These are phyloP conservation scores for Acacia concinna DNA, from an alignment of 331 rosid genomes.

Conservation along the genomic window DNA sequence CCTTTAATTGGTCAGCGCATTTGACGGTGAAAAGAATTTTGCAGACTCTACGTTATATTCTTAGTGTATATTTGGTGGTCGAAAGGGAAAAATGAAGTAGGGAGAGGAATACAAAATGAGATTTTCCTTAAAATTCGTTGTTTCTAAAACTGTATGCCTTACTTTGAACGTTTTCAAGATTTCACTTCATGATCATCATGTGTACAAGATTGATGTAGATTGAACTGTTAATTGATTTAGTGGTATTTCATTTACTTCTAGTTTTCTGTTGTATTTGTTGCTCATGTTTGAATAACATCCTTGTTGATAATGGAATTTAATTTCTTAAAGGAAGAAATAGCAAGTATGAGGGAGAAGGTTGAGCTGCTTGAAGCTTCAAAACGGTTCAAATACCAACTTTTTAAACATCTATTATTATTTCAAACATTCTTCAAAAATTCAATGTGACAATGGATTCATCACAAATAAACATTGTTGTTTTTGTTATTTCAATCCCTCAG, in stretches of 20 bases:
- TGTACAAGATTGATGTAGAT: not conserved
- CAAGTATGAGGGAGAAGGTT: constrained; percentile 64
- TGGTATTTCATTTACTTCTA: too few relatives aligned
- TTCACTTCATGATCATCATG: not conserved
- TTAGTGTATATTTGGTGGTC: too few relatives aligned
- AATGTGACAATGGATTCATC: not conserved
- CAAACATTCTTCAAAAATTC: not conserved
- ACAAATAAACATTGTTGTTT: not conserved
- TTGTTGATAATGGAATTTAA: constrained; percentile 50
- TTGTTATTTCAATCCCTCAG: constrained; percentile 42
- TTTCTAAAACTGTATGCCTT: not conserved
- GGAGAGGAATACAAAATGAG: not conserved
- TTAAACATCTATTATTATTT: constrained; percentile 1
- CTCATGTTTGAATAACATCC: constrained; percentile 13
- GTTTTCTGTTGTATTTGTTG: not conserved
- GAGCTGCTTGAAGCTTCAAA: constrained; percentile 79
- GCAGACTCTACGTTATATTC: not conserved
- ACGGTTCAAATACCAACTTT: constrained; percentile 45
- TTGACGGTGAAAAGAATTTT: not conserved
- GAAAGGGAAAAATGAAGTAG: not conserved
- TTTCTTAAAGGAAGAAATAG: constrained; percentile 65
- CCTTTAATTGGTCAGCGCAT: too few relatives aligned
- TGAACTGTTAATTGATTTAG: not conserved
- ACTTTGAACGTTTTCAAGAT: not conserved
- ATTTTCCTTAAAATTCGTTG: not conserved